These are phyloP conservation scores for Serendipita sp. DNA, from an alignment of 768 basidiomycete genomes.

Conservation along the genomic window DNA sequence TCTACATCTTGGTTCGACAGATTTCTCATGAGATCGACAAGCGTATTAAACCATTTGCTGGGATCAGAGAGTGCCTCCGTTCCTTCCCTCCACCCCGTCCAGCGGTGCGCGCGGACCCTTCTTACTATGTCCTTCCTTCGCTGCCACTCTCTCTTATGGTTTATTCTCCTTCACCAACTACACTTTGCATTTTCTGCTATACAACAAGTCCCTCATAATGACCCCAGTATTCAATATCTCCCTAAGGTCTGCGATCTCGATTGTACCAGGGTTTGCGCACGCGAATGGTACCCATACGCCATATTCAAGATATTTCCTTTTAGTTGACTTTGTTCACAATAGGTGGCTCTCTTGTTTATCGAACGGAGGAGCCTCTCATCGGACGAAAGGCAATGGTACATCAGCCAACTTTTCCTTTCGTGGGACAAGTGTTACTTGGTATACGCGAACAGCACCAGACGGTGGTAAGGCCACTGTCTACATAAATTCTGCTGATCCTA, in stretches of 20 bases:
- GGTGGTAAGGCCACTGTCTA: background rate
- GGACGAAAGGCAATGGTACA: slow-evolving; percentile 1
- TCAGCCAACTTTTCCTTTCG: background rate
- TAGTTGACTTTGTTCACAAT: background rate
- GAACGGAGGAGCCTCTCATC: background rate
- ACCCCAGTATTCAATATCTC: background rate
- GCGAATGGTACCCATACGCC: background rate
- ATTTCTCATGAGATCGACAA: too few species aligned
- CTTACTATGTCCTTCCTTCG: too few species aligned
- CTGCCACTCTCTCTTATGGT: too few species aligned
- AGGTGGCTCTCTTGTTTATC: background rate
- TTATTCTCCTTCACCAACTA: too few species aligned
- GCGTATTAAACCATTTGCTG: too few species aligned
- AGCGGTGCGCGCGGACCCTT: too few species aligned
- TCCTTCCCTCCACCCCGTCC: too few species aligned
- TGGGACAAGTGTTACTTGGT: background rate
- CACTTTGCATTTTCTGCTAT: background rate
- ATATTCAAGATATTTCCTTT: background rate
- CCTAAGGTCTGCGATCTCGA: background rate
- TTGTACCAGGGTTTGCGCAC: background rate
- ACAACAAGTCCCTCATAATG: background rate
- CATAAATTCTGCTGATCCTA: background rate
- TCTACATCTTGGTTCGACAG: too few species aligned
- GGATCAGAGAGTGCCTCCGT: too few species aligned
- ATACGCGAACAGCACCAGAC: background rate